Percentiles rank a stretch among this genome's conserved stretches.
These are phyloP conservation scores for Phlebiopsis flavidoalba DNA, from an alignment of 768 basidiomycete genomes.

Conservation along the genomic window DNA sequence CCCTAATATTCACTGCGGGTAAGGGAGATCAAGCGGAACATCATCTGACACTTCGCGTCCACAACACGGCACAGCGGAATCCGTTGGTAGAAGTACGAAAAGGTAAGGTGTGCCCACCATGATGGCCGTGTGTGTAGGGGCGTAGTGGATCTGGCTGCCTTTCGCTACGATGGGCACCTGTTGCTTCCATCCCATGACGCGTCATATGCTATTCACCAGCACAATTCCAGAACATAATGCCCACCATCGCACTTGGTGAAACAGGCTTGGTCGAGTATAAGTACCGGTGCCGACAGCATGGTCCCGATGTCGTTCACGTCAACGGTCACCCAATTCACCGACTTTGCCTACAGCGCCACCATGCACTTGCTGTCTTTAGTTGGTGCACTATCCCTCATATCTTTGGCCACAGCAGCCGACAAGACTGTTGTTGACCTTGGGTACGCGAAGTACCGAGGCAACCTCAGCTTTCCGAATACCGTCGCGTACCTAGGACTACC, in stretches of 20 bases:
- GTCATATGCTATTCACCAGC: neutral
- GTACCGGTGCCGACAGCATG: neutral
- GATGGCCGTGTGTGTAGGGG: neutral
- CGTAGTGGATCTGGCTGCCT: neutral
- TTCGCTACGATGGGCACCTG: neutral
- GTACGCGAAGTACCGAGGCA: conserved; percentile 55
- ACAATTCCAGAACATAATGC: neutral
- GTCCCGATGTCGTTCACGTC: neutral
- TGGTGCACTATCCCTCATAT: conserved; percentile 1
- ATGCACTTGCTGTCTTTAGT: neutral
- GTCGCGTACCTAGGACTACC: conserved; percentile 48
- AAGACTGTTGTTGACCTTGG: conserved; percentile 45
- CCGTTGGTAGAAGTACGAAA: neutral
- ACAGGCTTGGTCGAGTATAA: neutral
- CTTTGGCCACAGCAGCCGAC: neutral
- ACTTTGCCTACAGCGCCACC: neutral
- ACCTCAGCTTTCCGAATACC: conserved; percentile 43
- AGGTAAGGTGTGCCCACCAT: neutral
- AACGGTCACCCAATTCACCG: neutral
- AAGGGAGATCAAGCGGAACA: neutral
- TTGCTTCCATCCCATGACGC: neutral
- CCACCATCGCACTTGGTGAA: neutral
- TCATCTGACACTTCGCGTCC: neutral
- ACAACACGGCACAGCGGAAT: neutral
- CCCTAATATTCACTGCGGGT: neutral